Conservation (phyloP, 1,284 basidiomycete genomes). For the Microbotryum saponariae region DNA sequence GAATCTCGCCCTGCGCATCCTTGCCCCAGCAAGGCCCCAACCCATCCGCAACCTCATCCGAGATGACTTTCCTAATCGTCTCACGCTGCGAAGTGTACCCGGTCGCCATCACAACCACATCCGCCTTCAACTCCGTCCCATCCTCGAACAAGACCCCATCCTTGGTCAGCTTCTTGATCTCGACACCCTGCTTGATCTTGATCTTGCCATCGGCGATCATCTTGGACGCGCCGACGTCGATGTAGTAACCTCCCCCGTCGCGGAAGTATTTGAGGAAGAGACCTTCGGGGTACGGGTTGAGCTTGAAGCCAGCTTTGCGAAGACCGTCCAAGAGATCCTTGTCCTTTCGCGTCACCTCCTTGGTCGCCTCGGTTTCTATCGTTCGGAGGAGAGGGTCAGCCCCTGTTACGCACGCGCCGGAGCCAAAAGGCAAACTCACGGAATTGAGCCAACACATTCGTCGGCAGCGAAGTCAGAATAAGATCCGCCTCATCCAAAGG, state of each 20-base stretch:
- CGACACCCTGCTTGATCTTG: slow-evolving; percentile 41
- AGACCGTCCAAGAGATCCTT: slow-evolving; percentile 42
- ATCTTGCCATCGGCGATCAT: slow-evolving; percentile 41
- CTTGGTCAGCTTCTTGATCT: slow-evolving; percentile 35
- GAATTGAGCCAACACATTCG: slow-evolving; percentile 43
- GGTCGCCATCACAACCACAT: slow-evolving; percentile 36
- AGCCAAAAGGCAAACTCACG: slow-evolving; percentile 17
- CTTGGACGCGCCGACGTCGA: slow-evolving; percentile 36
- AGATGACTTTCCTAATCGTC: slow-evolving; percentile 48
- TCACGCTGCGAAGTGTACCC: slow-evolving; percentile 36
- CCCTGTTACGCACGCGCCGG: slow-evolving; percentile 35
- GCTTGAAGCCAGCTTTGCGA: slow-evolving; percentile 43
- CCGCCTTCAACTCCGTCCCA: slow-evolving; percentile 39
- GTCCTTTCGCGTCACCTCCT: slow-evolving; percentile 37
- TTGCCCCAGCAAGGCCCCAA: slow-evolving; percentile 53
- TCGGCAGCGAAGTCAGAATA: slow-evolving; percentile 44
- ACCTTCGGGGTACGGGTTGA: slow-evolving; percentile 34
- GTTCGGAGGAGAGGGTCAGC: slow-evolving; percentile 36
- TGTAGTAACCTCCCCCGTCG: slow-evolving; percentile 39
- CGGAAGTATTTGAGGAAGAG: slow-evolving; percentile 33
- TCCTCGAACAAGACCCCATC: slow-evolving; percentile 40
- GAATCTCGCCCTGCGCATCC: slow-evolving; percentile 53
- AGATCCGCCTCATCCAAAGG: slow-evolving; percentile 47
- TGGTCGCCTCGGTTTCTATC: slow-evolving; percentile 37
- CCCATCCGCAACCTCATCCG: slow-evolving; percentile 48